A percentile compares a stretch with the other conserved stretches of the same genome.
Evolutionary conservation across 441 rosid genomes (phyloP).

Genomic region (Pelargonium cotyledonis): DNA sequence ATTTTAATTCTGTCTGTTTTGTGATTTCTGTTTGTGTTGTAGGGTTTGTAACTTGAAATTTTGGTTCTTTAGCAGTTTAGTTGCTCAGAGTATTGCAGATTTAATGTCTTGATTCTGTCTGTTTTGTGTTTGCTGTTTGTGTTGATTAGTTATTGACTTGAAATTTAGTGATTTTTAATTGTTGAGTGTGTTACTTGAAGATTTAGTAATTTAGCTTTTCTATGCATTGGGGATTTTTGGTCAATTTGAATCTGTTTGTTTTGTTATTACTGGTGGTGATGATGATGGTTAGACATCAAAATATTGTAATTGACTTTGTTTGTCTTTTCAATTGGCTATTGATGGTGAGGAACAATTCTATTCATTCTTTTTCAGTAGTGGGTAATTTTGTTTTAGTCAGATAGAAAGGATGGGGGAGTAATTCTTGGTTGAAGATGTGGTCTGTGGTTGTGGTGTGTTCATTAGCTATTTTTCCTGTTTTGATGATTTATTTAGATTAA

Average conservation of each 20-base stretch:
- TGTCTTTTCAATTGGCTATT: background rate
- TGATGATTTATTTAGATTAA: background rate
- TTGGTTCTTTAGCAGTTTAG: too few relatives aligned
- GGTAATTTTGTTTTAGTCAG: background rate
- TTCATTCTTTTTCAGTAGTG: too few relatives aligned
- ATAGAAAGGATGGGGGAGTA: background rate
- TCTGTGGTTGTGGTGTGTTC: background rate
- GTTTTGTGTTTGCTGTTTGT: background rate
- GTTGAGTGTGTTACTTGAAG: background rate
- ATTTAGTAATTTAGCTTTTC: too few relatives aligned
- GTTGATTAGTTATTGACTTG: background rate
- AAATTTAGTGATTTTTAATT: background rate
- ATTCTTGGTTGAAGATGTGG: background rate
- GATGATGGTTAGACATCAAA: background rate
- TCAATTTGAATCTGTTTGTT: background rate
- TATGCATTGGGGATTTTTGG: background rate
- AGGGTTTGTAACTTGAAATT: too few relatives aligned
- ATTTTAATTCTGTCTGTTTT: too few relatives aligned
- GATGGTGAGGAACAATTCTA: too few relatives aligned
- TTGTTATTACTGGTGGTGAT: background rate
- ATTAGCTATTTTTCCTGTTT: background rate
- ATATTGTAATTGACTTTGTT: background rate
- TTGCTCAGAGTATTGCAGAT: too few relatives aligned
- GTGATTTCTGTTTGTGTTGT: too few relatives aligned
- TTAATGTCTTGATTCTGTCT: too few relatives aligned